These are phyloP conservation scores for Coprinopsis cinerea DNA, from an alignment of 768 basidiomycete genomes.

Conservation along the genomic window DNA sequence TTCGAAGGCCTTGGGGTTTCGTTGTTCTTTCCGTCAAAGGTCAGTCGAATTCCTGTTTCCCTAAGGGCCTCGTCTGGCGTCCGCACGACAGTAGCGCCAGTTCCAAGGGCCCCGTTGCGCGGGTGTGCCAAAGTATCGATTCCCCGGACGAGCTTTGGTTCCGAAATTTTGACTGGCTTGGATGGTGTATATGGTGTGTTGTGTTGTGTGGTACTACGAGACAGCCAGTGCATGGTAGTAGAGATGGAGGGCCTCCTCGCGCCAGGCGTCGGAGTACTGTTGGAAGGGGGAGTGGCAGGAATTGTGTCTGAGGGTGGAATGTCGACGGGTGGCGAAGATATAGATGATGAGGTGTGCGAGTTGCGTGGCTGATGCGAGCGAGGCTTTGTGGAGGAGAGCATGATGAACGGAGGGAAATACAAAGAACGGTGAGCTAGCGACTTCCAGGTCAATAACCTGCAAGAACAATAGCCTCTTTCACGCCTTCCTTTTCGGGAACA, in stretches of 20 bases:
- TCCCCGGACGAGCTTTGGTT: constrained; percentile 38
- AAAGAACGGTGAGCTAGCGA: constrained; percentile 2
- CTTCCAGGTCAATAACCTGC: background rate
- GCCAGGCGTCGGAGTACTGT: constrained; percentile 22
- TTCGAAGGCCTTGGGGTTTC: constrained; percentile 10
- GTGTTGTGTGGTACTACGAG: constrained; percentile 28
- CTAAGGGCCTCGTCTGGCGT: constrained; percentile 77
- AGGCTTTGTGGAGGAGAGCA: constrained; percentile 22
- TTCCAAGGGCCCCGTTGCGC: constrained; percentile 52
- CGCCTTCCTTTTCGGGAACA: constrained; percentile 11
- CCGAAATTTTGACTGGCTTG: constrained; percentile 34
- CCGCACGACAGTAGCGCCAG: constrained; percentile 69
- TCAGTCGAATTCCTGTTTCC: constrained; percentile 40
- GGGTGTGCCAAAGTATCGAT: constrained; percentile 32
- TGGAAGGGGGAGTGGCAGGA: constrained; percentile 18
- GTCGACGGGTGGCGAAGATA: constrained; percentile 14
- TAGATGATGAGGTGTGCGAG: constrained; percentile 20
- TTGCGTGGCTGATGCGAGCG: constrained; percentile 18
- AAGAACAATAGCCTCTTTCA: constrained; percentile 14
- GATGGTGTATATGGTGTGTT: constrained; percentile 25
- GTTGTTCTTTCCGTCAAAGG: constrained; percentile 21
- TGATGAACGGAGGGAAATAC: constrained; percentile 17
- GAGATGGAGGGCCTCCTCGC: constrained; percentile 32
- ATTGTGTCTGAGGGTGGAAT: constrained; percentile 18
- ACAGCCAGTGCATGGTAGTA: constrained; percentile 49